Evolutionary conservation across 805 yeast genomes (phyloP).

Genomic region (Cyberlindnera maritima): DNA sequence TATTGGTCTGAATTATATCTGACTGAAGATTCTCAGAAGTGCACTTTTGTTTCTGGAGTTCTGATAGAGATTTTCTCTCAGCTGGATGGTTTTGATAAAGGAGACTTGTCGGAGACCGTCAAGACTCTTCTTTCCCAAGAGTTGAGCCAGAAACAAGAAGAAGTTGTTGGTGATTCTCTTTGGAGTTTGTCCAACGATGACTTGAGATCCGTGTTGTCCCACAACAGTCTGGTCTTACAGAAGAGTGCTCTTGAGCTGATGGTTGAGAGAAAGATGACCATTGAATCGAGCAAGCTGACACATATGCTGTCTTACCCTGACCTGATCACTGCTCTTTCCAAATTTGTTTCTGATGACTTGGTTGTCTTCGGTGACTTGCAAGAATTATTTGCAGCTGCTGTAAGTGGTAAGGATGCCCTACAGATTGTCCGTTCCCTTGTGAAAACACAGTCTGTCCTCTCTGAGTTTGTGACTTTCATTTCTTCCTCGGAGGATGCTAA

Average conservation of each 20-base stretch:
- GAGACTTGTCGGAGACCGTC: slow-evolving; percentile 17
- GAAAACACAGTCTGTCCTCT: neutral
- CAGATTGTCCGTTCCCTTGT: slow-evolving; percentile 20
- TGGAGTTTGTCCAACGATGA: slow-evolving; percentile 21
- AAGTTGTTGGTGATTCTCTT: slow-evolving; percentile 29
- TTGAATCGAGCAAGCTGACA: slow-evolving; percentile 11
- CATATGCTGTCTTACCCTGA: neutral
- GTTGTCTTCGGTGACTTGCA: slow-evolving; percentile 18
- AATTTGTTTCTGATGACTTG: slow-evolving; percentile 14
- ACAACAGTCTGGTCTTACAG: slow-evolving; percentile 8
- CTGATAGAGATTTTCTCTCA: slow-evolving; percentile 38
- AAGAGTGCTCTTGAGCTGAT: slow-evolving; percentile 14
- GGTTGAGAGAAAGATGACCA: slow-evolving; percentile 16
- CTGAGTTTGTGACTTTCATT: slow-evolving; percentile 15
- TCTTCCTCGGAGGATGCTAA: slow-evolving; percentile 1
- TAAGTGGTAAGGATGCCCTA: slow-evolving; percentile 10
- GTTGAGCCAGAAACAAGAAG: slow-evolving; percentile 17
- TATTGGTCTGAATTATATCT: slow-evolving; percentile 32
- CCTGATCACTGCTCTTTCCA: slow-evolving; percentile 3
- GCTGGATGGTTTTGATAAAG: slow-evolving; percentile 19
- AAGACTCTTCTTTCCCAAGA: slow-evolving; percentile 4
- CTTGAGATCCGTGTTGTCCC: slow-evolving; percentile 10
- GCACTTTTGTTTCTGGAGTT: slow-evolving; percentile 30
- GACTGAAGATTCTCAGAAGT: slow-evolving; percentile 21
- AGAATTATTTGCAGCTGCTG: slow-evolving; percentile 7